Conservation (phyloP, 1,139 yeast genomes). For the Blastobotrys buckinghamii region DNA sequence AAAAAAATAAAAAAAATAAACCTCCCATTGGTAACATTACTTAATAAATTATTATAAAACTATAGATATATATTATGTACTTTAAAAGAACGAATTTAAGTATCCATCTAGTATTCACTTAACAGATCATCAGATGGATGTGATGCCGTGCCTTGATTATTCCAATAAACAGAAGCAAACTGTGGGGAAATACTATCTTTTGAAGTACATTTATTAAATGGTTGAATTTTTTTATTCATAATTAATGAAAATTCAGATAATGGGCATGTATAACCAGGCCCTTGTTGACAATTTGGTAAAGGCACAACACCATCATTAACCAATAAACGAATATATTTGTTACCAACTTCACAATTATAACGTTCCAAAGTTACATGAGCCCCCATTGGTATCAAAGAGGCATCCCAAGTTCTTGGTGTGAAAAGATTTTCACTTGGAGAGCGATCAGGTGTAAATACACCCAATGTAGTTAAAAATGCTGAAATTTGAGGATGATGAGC, state of each 20-base stretch:
- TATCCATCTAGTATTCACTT: no score
- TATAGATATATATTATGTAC: no score
- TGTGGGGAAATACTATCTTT: not conserved
- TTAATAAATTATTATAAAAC: no score
- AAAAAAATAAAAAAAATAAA: no score
- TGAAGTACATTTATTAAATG: not conserved
- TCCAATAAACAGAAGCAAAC: not conserved
- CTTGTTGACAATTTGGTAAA: constrained; percentile 40
- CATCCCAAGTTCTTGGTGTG: not conserved
- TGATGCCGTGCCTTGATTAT: not conserved
- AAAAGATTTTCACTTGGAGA: not conserved
- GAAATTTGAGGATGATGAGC: constrained; percentile 51
- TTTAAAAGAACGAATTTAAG: no score
- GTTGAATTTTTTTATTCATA: not conserved
- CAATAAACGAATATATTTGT: constrained; percentile 39
- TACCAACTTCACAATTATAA: constrained; percentile 31
- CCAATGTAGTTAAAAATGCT: constrained; percentile 41
- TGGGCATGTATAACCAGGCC: constrained; percentile 41
- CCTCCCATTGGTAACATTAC: no score
- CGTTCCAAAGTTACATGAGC: constrained; percentile 48
- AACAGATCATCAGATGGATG: not conserved
- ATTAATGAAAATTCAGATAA: constrained; percentile 12
- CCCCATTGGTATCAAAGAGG: constrained; percentile 33
- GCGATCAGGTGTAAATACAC: constrained; percentile 31
- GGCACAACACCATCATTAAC: constrained; percentile 57